Conservation (phyloP, 208 protist genomes). For the Leishmania major region DNA sequence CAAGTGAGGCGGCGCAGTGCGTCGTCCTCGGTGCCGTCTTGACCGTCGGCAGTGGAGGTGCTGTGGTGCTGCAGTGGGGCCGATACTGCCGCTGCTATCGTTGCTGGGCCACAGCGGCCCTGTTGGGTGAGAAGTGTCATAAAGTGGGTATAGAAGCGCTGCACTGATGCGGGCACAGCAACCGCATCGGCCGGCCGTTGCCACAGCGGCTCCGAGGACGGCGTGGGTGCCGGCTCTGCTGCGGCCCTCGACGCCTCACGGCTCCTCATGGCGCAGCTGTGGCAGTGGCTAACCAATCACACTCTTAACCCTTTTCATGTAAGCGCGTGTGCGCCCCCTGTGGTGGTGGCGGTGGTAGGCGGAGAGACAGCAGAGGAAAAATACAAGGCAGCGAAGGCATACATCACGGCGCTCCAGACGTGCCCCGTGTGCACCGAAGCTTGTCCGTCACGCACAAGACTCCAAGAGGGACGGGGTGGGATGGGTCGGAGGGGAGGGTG, state of each 20-base stretch:
- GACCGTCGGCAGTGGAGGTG: neutral
- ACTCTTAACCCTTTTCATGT: neutral
- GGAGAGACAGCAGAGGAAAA: neutral
- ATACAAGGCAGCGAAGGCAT: neutral
- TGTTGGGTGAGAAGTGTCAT: neutral
- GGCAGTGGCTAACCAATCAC: neutral
- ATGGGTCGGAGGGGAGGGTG: neutral
- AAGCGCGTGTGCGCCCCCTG: neutral
- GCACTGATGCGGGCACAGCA: neutral
- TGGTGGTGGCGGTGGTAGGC: neutral
- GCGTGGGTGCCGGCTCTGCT: neutral
- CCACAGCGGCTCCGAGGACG: neutral
- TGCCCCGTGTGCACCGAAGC: neutral
- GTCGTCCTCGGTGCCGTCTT: slow-evolving; percentile 6
- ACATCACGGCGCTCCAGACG: neutral
- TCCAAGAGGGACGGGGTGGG: neutral
- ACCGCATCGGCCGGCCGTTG: neutral
- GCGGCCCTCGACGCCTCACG: neutral
- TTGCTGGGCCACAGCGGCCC: neutral
- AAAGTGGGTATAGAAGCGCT: slow-evolving; percentile 19
- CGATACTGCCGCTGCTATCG: neutral
- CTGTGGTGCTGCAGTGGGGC: neutral
- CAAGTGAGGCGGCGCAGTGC: slow-evolving; percentile 7
- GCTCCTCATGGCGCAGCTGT: neutral
- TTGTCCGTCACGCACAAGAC: neutral